Base-by-base conservation (phyloP, 139 green algal species). In the Nannochloris sp. region DNA sequence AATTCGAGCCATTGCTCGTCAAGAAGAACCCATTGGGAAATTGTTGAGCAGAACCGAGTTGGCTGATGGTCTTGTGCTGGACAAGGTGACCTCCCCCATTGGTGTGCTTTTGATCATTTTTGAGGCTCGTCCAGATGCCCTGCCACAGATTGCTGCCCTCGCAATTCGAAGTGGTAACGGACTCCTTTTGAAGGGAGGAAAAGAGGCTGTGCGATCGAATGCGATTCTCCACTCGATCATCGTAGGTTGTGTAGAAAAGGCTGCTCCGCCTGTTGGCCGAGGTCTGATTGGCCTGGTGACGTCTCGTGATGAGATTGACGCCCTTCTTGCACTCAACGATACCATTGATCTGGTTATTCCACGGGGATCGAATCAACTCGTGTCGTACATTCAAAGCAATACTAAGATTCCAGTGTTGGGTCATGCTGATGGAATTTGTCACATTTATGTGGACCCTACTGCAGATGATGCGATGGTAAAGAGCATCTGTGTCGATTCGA, bases 61-160 rank as follows among this genome's bases (percentile, higher is more conserved):
- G 2, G 87, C 91, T 25, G 84, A 98, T 30, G 92, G 73, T n/a
- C 79, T 99, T 16, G 70, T 84, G 6, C 82, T 99, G 30, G 88
- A 96, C 63, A 94, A 96, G 77, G 73, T 91, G 28, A 94, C 89
- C 2, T 78, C 79, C 0, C 88, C 93, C 48, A 93, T 99, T 46
- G 93, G 93, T 9, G 93, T 99, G 62, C 81, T 98, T 67, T 73
- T 99, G 29, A 88, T 99, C 78, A 99, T 99, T 75, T 99, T 98
- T 66, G 93, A 99, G 85, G 84, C 89, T 4, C 80, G 93, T 0
- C 93, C 93, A 1, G 93, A 98, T 67, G 92, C 93, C 2, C 82
- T 98, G 70, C 90, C 91, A 6, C 88, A 95, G 75, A 96, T 98
- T 61, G 87, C 85, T 31, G 63, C 82, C 3, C 77, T 97, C 29